Percentiles rank a stretch among this genome's conserved stretches.
Conservation (phyloP, 352 stramenopile species). For the Phytophthora citricola region DNA sequence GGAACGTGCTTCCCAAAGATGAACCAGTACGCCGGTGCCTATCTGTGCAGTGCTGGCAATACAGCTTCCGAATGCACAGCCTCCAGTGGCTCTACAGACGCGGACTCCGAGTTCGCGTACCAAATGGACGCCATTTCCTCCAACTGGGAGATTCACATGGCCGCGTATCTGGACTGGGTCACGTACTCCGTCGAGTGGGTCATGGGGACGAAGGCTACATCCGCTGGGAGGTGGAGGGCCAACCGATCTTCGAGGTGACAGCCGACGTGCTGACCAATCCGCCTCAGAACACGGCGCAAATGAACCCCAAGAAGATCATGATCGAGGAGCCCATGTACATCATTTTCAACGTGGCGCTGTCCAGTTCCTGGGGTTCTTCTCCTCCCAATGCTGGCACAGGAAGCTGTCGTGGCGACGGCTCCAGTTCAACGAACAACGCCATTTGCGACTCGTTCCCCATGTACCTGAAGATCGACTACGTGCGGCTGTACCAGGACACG, state of each 20-base stretch:
- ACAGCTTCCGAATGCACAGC: conserved; percentile 27
- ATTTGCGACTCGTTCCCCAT: conserved; percentile 63
- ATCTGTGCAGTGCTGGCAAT: conserved; percentile 47
- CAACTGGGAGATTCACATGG: conserved; percentile 83
- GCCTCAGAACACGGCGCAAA: conserved; percentile 63
- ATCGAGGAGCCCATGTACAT: conserved; percentile 90
- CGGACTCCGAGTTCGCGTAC: conserved; percentile 39
- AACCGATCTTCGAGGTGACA: conserved; percentile 5
- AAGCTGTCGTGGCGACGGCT: conserved; percentile 46
- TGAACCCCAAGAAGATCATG: conserved; percentile 63
- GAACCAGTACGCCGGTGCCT: conserved; percentile 42
- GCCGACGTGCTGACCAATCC: conserved; percentile 15
- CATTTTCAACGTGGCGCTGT: conserved; percentile 8
- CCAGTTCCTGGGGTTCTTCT: conserved; percentile 69
- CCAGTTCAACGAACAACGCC: conserved; percentile 10
- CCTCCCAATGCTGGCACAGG: conserved; percentile 52
- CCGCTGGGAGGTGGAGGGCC: conserved; percentile 4
- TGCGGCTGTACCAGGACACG: conserved; percentile 38
- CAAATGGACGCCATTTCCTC: conserved; percentile 93
- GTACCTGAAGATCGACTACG: conserved; percentile 56
- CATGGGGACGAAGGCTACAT: conserved; percentile 15
- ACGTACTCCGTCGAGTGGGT: conserved; percentile 14
- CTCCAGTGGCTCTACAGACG: conserved; percentile 28
- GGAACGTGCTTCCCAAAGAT: conserved; percentile 32
- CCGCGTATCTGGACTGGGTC: conserved; percentile 60